A percentile compares a stretch with the other conserved stretches of the same genome.
Evolutionary conservation across 805 yeast genomes (phyloP).

Genomic region (Scheffersomyces lignosus): DNA sequence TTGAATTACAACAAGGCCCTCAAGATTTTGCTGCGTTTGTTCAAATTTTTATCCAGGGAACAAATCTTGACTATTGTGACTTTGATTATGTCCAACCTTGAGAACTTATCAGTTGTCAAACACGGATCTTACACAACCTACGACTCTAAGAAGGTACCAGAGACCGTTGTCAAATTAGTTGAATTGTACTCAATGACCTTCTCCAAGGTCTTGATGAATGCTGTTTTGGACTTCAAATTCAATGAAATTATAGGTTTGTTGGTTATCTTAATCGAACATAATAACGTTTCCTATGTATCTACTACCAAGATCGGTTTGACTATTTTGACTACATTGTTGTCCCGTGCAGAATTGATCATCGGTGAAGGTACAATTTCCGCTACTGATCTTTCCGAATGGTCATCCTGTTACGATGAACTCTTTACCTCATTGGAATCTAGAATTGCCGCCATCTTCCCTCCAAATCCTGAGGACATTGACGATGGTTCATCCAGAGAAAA

Average conservation of each 20-base stretch:
- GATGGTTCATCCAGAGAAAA: conserved; percentile 59
- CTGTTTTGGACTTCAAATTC: conserved; percentile 78
- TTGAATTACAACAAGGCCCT: conserved; percentile 84
- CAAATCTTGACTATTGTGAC: conserved; percentile 78
- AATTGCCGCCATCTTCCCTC: conserved; percentile 79
- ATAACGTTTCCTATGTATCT: conserved; percentile 66
- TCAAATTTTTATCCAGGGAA: conserved; percentile 75
- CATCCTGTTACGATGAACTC: conserved; percentile 74
- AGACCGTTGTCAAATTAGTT: conserved; percentile 55
- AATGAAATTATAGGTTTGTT: conserved; percentile 76
- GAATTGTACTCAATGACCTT: conserved; percentile 80
- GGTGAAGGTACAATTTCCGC: conserved; percentile 69
- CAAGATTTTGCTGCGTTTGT: conserved; percentile 84
- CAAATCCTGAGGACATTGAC: conserved; percentile 47
- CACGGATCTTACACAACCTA: conserved; percentile 78
- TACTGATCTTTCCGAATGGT: conserved; percentile 68
- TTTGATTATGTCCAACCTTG: conserved; percentile 75
- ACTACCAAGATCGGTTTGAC: conserved; percentile 82
- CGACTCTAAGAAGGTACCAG: conserved; percentile 50
- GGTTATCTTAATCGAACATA: conserved; percentile 66
- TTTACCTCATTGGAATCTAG: conserved; percentile 80
- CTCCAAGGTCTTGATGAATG: conserved; percentile 79
- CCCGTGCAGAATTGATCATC: conserved; percentile 87
- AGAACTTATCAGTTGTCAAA: conserved; percentile 72
- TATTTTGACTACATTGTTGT: conserved; percentile 81